Conservation (phyloP, 345 rosid species). For the Eucalyptus polybractea region DNA sequence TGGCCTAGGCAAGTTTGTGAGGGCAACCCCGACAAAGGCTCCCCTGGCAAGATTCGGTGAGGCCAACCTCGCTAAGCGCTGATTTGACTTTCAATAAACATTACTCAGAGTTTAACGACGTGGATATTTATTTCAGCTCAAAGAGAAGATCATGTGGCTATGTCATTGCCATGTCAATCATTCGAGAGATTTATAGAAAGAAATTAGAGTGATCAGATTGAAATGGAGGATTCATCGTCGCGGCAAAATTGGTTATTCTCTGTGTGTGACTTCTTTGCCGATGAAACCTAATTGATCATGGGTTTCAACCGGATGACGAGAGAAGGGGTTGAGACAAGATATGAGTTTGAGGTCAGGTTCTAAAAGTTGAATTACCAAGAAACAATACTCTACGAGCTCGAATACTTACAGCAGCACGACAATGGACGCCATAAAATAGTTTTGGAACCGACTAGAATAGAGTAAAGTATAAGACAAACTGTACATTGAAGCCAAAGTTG, state of each 20-base stretch:
- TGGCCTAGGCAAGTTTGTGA: too few relatives aligned
- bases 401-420: neutral
- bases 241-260: neutral
- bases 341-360: neutral
- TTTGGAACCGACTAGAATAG: neutral
- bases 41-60: too few relatives aligned
- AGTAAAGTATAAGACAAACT: neutral
- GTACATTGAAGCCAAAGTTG: neutral
- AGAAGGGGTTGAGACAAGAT: neutral
- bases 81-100: too few relatives aligned
- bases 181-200: neutral
- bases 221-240: neutral
- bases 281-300: neutral
- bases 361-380: neutral
- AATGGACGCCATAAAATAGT: neutral
- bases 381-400: neutral
- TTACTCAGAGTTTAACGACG: rapidly evolving
- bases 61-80: rapidly evolving
- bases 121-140: neutral
- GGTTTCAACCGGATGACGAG: rapidly evolving
- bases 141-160: too few relatives aligned
- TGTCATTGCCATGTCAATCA: neutral
- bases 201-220: neutral
- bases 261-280: neutral
- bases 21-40: rapidly evolving